Evolutionary conservation across 768 basidiomycete genomes (phyloP), one percentile per base, ranked within the genome.

Genomic region (Tephrocybe sp.): DNA sequence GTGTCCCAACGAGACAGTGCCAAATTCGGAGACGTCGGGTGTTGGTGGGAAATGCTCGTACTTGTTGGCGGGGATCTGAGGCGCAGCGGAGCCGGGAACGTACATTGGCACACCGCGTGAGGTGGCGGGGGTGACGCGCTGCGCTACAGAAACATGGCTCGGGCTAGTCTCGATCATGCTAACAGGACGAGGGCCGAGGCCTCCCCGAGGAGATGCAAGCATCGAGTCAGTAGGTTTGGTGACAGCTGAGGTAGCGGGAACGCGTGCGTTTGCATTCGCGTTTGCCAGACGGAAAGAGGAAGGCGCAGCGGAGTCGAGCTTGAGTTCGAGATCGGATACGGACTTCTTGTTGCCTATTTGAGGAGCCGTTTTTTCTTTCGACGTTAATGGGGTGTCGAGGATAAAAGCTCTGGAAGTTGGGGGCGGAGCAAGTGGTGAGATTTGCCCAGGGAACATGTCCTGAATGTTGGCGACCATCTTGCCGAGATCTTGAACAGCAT

Each of bases 81-180:
- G 33, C 5, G 15, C 33, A 9, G 33, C 5, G 21, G 54, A 29
- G 10, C 19, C 59, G 3, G 69, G 68, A 1, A 73, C 36, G 47
- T 69, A 68, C 43, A 73, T 55, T 16, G 69, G 65, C 33, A 34
- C 33, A 15, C 33, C 33, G 33, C 33, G 33, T 4, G 33, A 34
- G 11, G 33, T 34, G 8, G 33, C 33, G 13, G 33, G 33, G 4
- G 33, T 34, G 11, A 34, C 33, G 13, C 33, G 33, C 33, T 34
- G 33, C 4, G 33, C 74, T 23, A 67, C 59, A 2, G 63, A 57
- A 24, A 72, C 58, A 23, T 69, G 67, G 16, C 59, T 62, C 5
- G 71, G 66, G 48, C 68, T 72, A n/a, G 64, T 64, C 51, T 73
- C 72, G 37, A 69, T 61, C 65, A 72, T 70, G 57, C 69, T 72